Percentiles rank a stretch among this genome's conserved stretches.
Conservation (phyloP, 257 asterid genomes). For the Fraxinus americana region DNA sequence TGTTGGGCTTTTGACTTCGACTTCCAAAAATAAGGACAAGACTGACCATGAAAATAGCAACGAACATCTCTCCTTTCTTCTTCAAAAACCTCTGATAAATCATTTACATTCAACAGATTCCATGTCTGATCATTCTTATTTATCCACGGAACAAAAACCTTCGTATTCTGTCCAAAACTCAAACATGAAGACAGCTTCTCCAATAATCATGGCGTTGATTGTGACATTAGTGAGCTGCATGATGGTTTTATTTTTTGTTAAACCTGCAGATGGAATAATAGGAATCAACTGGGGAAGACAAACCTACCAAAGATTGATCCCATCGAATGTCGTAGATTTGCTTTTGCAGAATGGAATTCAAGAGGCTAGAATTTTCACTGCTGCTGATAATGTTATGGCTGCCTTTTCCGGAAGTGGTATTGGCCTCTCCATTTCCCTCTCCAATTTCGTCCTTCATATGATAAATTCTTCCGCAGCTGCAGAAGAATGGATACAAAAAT, state of each 20-base stretch:
- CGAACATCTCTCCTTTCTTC: background rate
- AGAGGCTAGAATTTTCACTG: conserved; percentile 22
- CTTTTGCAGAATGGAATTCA: conserved; percentile 30
- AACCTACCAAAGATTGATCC: conserved; percentile 37
- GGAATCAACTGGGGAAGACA: conserved; percentile 40
- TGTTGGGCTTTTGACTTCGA: too few species aligned
- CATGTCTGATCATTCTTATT: background rate
- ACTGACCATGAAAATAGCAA: background rate
- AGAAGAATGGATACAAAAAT: background rate
- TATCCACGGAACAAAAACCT: background rate
- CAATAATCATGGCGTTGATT: background rate
- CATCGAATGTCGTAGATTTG: conserved; percentile 43
- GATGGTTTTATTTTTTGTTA: background rate
- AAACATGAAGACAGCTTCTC: background rate
- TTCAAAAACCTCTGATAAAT: background rate
- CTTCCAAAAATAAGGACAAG: too few species aligned
- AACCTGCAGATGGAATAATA: conserved; percentile 17
- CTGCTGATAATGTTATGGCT: conserved; percentile 21
- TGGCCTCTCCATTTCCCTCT: background rate
- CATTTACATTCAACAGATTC: background rate
- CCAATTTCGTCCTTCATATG: background rate
- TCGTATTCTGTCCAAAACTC: background rate
- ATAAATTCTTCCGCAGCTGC: background rate
- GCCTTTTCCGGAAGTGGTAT: conserved; percentile 27
- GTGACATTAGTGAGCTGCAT: background rate